A percentile compares a stretch with the other conserved stretches of the same genome.
Conservation (phyloP, 495 filamentous ascomycete genomes). For the Penicillium diatomitis region DNA sequence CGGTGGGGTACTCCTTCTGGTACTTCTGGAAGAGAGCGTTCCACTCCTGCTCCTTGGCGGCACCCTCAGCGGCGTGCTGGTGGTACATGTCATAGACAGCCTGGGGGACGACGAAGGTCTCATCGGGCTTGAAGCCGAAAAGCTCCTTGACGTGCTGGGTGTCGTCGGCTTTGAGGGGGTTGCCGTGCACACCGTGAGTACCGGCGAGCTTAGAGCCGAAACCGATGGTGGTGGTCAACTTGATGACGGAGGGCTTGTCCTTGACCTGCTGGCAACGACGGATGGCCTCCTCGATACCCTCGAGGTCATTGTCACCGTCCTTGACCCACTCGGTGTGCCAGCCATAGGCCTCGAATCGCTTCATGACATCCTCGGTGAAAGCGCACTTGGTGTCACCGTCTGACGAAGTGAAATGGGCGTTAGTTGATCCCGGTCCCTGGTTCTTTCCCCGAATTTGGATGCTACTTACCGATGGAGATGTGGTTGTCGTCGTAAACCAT, state of each 20-base stretch:
- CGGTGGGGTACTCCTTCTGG: constrained; percentile 59
- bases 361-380: constrained; percentile 95
- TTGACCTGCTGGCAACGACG: constrained; percentile 74
- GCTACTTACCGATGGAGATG: constrained; percentile 70
- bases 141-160: constrained; percentile 80
- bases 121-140: constrained; percentile 92
- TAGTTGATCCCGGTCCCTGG: background rate
- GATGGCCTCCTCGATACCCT: constrained; percentile 82
- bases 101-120: constrained; percentile 90
- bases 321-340: constrained; percentile 86
- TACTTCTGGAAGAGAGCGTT: constrained; percentile 89
- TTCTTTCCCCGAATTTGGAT: background rate
- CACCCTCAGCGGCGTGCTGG: constrained; percentile 73
- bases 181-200: constrained; percentile 91
- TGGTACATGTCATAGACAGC: constrained; percentile 87
- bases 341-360: constrained; percentile 95
- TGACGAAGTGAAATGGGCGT: constrained; percentile 13
- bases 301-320: constrained; percentile 85
- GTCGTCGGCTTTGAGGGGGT: constrained; percentile 89
- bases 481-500: constrained; percentile 97
- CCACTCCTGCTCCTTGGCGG: constrained; percentile 91
- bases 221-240: constrained; percentile 95
- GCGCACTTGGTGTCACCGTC: constrained; percentile 92
- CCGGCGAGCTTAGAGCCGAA: constrained; percentile 91
- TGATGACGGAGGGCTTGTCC: constrained; percentile 95